These are phyloP conservation scores for Aspergillus aculeatus DNA, from an alignment of 2,329 filamentous ascomycete species.

Conservation along the genomic window DNA sequence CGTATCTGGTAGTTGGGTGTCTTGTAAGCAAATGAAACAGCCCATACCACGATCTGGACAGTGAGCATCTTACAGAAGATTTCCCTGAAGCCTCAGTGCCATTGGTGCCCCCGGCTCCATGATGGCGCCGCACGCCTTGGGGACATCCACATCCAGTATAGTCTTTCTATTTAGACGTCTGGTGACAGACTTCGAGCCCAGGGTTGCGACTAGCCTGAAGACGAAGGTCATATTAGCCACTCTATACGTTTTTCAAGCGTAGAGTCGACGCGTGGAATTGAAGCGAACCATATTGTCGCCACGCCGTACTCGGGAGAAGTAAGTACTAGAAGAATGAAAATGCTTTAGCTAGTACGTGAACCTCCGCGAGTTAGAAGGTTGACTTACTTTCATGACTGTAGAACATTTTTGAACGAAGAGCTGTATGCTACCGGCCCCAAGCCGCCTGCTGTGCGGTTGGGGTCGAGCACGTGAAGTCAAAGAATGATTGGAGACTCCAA, in stretches of 20 bases:
- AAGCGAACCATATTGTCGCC: slow-evolving; percentile 78
- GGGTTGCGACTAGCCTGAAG: slow-evolving; percentile 82
- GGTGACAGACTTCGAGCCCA: slow-evolving; percentile 69
- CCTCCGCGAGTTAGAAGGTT: not conserved
- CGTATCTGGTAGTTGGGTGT: slow-evolving; percentile 53
- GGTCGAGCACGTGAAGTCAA: not conserved
- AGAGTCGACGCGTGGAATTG: not conserved
- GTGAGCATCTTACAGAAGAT: slow-evolving; percentile 63
- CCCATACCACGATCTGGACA: too few species aligned
- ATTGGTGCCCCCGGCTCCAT: slow-evolving; percentile 80
- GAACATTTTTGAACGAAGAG: slow-evolving; percentile 64
- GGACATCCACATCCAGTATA: slow-evolving; percentile 83
- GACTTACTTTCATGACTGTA: slow-evolving; percentile 88
- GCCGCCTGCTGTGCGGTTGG: not conserved
- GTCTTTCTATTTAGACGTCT: slow-evolving; percentile 79
- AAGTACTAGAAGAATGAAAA: slow-evolving; percentile 57
- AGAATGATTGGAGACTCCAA: not conserved
- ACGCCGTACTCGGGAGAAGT: slow-evolving; percentile 86
- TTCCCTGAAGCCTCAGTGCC: slow-evolving; percentile 85
- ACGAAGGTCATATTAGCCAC: not conserved
- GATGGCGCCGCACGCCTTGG: slow-evolving; percentile 86
- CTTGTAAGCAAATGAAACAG: not conserved
- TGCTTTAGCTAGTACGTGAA: not conserved
- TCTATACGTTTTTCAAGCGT: too few species aligned
- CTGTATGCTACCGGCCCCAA: not conserved